phyloP scores from a whole-genome alignment of 2,329 filamentous ascomycete genomes.

The Venturia aucupariae region DNA sequence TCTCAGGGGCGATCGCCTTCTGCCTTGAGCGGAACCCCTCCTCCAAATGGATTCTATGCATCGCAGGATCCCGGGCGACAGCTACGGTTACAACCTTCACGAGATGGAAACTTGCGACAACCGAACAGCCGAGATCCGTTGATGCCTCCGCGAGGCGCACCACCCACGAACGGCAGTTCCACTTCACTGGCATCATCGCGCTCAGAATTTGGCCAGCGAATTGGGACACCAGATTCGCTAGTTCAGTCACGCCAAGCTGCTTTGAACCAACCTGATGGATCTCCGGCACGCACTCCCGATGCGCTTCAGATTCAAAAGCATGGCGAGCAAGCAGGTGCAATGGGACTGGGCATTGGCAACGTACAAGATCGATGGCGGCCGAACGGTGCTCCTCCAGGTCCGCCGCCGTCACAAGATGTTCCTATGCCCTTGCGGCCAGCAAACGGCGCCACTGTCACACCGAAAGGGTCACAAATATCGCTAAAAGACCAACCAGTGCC shows the following conservation, averaged over 20 bases:
- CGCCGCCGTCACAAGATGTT: neutral
- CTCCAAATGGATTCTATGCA: neutral
- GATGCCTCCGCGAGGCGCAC: slow-evolving; percentile 15
- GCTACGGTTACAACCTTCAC: slow-evolving; percentile 1
- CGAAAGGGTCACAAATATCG: neutral
- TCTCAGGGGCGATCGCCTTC: slow-evolving; percentile 8
- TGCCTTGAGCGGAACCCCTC: slow-evolving; percentile 1
- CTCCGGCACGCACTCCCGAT: slow-evolving; percentile 2
- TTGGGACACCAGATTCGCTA: slow-evolving; percentile 19
- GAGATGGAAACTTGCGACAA: slow-evolving; percentile 18
- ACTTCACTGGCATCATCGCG: slow-evolving; percentile 30
- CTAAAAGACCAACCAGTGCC: slow-evolving; percentile 29
- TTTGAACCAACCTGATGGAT: neutral
- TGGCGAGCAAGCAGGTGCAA: slow-evolving; percentile 3
- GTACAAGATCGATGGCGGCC: slow-evolving; percentile 3
- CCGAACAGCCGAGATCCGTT: slow-evolving; percentile 21
- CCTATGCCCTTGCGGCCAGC: neutral
- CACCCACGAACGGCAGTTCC: slow-evolving; percentile 26
- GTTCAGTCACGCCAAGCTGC: slow-evolving; percentile 2
- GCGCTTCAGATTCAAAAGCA: neutral
- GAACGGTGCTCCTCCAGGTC: neutral
- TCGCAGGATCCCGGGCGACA: slow-evolving; percentile 1
- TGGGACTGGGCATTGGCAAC: slow-evolving; percentile 13
- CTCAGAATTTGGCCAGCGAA: slow-evolving; percentile 25
- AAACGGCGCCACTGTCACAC: neutral